Evolutionary conservation across 2,329 filamentous ascomycete species (phyloP).

Genomic region (Pseudogymnoascus sp.): DNA sequence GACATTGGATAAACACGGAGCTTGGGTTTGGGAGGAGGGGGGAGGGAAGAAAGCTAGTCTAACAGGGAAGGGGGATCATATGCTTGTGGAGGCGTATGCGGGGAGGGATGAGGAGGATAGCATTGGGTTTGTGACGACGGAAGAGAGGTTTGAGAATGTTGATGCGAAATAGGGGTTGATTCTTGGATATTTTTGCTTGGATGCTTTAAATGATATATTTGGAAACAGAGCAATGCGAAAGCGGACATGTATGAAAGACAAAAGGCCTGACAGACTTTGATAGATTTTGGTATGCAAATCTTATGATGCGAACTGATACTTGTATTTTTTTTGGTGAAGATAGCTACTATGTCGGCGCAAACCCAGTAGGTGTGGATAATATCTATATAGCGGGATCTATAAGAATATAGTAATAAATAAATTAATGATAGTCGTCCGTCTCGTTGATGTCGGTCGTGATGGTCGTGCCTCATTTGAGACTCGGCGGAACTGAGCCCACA

Average conservation of each 20-base stretch:
- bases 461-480: slow-evolving; percentile 1
- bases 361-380: no score
- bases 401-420: not conserved
- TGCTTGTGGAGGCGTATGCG: not conserved
- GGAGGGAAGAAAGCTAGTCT: not conserved
- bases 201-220: not conserved
- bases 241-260: not conserved
- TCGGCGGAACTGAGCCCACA: not conserved
- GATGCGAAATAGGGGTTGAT: not conserved
- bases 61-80: not conserved
- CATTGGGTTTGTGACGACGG: not conserved
- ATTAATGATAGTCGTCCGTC: not conserved
- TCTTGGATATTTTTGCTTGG: not conserved
- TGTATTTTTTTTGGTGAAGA: not conserved
- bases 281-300: not conserved
- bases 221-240: not conserved
- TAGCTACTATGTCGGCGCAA: not conserved
- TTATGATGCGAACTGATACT: not conserved
- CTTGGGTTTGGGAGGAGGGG: not conserved
- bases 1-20: not conserved
- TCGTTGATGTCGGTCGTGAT: not conserved
- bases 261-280: not conserved
- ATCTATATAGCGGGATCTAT: no score
- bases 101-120: slow-evolving; percentile 3
- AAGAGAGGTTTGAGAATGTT: slow-evolving; percentile 7